Percentiles rank a stretch among this genome's conserved stretches.
Evolutionary conservation across 176 grass and related monocot species (phyloP).

Genomic region (Paspalum notatum): DNA sequence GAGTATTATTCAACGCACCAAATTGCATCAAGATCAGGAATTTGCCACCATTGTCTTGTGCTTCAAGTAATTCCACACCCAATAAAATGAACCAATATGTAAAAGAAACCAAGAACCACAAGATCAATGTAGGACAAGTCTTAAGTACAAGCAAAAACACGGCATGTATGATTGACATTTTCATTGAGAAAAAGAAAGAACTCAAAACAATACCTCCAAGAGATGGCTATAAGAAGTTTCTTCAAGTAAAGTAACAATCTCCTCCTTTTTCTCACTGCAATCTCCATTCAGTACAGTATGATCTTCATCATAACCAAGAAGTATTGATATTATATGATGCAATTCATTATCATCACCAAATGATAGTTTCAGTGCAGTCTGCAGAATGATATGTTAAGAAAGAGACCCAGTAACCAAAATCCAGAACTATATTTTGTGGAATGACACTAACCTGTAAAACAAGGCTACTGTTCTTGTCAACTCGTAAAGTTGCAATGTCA

Average conservation of each 20-base stretch:
- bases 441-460: constrained; percentile 71
- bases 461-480: constrained; percentile 87
- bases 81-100: neutral
- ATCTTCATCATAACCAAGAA: constrained; percentile 65
- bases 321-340: constrained; percentile 61
- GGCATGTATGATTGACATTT: constrained; percentile 17
- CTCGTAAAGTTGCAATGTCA: constrained; percentile 61
- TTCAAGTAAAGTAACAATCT: constrained; percentile 84
- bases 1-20: constrained; percentile 6
- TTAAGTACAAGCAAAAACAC: constrained; percentile 6
- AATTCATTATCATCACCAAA: constrained; percentile 63
- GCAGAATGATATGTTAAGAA: constrained; percentile 27
- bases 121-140: neutral
- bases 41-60: neutral
- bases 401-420: constrained; percentile 15
- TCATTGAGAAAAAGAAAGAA: constrained; percentile 11
- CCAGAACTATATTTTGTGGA: neutral
- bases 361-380: constrained; percentile 82
- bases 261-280: constrained; percentile 53
- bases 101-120: neutral
- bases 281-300: constrained; percentile 30
- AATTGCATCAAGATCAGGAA: constrained; percentile 21
- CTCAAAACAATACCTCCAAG: constrained; percentile 64
- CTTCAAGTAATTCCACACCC: neutral
- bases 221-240: constrained; percentile 93